A percentile compares a stretch with the other conserved stretches of the same genome.
Evolutionary conservation across 371 early-diverging fungal species (phyloP).

Genomic region (Blyttiomyces sp.): DNA sequence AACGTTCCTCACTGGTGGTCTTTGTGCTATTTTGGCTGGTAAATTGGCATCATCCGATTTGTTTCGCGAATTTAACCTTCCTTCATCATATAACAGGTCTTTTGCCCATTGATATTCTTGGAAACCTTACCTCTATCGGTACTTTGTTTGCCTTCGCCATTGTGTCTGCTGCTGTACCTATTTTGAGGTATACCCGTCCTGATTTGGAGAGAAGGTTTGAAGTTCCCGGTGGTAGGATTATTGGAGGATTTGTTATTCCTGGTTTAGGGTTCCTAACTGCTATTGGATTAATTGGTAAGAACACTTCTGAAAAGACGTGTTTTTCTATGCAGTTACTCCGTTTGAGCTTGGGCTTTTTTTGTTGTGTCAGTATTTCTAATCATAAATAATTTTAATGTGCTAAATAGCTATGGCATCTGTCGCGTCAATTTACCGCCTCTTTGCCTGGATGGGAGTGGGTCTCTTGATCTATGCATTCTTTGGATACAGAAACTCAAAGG

Average conservation of each 20-base stretch:
- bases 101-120: constrained; percentile 69
- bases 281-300: too few relatives aligned
- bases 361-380: too few relatives aligned
- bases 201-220: constrained; percentile 71
- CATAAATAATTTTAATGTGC: not conserved
- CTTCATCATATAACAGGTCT: too few relatives aligned
- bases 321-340: too few relatives aligned
- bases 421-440: constrained; percentile 20
- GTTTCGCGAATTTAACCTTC: too few relatives aligned
- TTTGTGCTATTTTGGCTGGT: constrained; percentile 69
- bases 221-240: constrained; percentile 65
- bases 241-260: constrained; percentile 55
- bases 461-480: constrained; percentile 65
- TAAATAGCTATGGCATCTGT: not conserved
- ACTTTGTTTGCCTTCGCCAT: constrained; percentile 67
- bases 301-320: too few relatives aligned
- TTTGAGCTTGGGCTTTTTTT: too few relatives aligned
- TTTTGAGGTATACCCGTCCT: constrained; percentile 69
- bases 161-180: constrained; percentile 60
- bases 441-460: constrained; percentile 70
- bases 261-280: not conserved
- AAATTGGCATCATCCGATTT: too few relatives aligned
- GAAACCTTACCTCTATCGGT: not conserved
- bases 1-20: constrained; percentile 62
- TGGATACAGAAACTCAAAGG: constrained; percentile 61